Evolutionary conservation across 108 stramenopile species (phyloP).

Genomic region (Poteriospumella lacustris): DNA sequence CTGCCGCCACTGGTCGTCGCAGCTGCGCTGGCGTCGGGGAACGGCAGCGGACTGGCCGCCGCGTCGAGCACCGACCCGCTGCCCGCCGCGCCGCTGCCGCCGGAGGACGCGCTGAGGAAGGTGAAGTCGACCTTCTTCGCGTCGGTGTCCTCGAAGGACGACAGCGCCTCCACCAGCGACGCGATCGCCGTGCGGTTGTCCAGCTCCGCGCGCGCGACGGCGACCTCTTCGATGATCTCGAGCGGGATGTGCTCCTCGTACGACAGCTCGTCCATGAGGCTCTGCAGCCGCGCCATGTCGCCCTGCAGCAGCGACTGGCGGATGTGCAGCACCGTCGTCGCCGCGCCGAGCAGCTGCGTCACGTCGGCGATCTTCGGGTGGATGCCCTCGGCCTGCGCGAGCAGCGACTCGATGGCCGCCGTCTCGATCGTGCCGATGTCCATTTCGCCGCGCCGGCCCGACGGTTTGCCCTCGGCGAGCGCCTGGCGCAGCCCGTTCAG

Average conservation of each 20-base stretch:
- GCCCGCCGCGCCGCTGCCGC: no score
- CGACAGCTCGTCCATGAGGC: not conserved
- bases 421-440: not conserved
- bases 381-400: not conserved
- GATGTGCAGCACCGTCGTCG: not conserved
- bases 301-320: not conserved
- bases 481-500: not conserved
- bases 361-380: not conserved
- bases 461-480: not conserved
- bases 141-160: conserved; percentile 11
- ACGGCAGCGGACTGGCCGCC: no score
- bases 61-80: no score
- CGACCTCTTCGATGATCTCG: not conserved
- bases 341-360: not conserved
- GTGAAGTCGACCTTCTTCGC: not conserved
- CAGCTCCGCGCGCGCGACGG: conserved; percentile 1
- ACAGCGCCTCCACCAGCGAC: not conserved
- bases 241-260: not conserved
- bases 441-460: not conserved
- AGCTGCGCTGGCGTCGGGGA: no score
- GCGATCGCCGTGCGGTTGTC: not conserved
- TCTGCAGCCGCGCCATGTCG: not conserved
- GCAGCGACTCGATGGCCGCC: not conserved
- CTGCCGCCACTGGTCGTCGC: no score
- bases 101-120: no score